Evolutionary conservation across 2,329 filamentous ascomycete genomes (phyloP), one percentile per base, ranked within the genome.

Genomic region (Cladosporium sp.): DNA sequence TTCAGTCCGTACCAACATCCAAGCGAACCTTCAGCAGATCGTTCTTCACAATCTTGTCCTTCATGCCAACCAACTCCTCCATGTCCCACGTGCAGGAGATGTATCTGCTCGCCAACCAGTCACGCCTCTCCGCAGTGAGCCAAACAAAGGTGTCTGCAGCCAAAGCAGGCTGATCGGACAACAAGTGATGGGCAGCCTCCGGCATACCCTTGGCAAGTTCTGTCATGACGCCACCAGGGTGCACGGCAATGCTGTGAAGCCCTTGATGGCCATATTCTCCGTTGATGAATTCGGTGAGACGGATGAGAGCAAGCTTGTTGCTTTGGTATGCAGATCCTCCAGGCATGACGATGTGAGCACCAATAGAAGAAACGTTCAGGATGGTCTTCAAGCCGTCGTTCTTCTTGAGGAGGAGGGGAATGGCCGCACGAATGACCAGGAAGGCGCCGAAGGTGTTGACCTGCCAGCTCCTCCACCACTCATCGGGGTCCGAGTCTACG

Each of bases 391-490:
- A 59, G 19, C 72, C 60, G 7, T 60, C 68, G 15, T 69, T 17
- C 6, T 51, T 42, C 34, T 62, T 58, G 7, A 70, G 64, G 9
- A 83, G 59, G 17, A 79, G 60, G 0, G 80, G 79, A 5, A 85
- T 65, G 59, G 84, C 81, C 2, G 76, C 61, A n/a, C 66, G 68
- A 7, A 63, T 65, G 8, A 70, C 56, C 36, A 69, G 60, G 63
- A 69, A 73, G 5, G 66, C 69, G 0, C 82, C 82, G 34, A 75
- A 76, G 30, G 83, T 64, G 63, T 84, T 84, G 60, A 82, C 76
- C 51, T 80, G 76, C 67, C 74, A 79, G 34, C 74, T 74, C 28
- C 64, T 65, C 77, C 77, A 80, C 76, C 80, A 84, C 12, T 76
- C 75, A 1, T 72, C 70, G 0, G 65, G 60, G 28, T 73, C 67